A percentile compares a stretch with the other conserved stretches of the same genome.
Evolutionary conservation across 768 basidiomycete species (phyloP).

Genomic region (Gyrodon lividus): DNA sequence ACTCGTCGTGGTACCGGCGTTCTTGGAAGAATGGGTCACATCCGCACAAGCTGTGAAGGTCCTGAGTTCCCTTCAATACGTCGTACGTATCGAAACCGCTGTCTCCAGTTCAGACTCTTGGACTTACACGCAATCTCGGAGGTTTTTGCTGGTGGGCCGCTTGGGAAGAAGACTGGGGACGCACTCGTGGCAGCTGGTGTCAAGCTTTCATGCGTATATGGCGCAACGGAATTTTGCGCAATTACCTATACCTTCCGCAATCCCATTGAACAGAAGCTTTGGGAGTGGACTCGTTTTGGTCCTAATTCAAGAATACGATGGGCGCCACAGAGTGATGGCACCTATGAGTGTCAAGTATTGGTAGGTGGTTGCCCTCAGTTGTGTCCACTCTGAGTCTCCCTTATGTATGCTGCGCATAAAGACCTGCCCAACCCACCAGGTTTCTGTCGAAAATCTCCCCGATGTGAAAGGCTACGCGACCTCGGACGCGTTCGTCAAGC

Average conservation of each 20-base stretch:
- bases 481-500: conserved; percentile 42
- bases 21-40: conserved; percentile 25
- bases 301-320: conserved; percentile 31
- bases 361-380: conserved; percentile 20
- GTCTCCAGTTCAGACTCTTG: background rate
- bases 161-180: conserved; percentile 38
- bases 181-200: conserved; percentile 35
- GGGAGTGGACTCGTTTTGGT: conserved; percentile 32
- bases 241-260: conserved; percentile 12
- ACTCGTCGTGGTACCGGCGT: conserved; percentile 20
- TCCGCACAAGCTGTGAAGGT: conserved; percentile 17
- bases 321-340: conserved; percentile 36
- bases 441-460: conserved; percentile 34
- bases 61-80: conserved; percentile 13
- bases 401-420: conserved; percentile 4
- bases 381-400: background rate
- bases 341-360: conserved; percentile 39
- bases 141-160: conserved; percentile 37
- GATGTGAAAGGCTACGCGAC: conserved; percentile 43
- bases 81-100: conserved; percentile 15
- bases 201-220: conserved; percentile 33
- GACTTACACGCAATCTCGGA: conserved; percentile 9
- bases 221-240: conserved; percentile 38
- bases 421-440: conserved; percentile 28
- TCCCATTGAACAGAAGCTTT: conserved; percentile 28